Percentiles rank a stretch among this genome's conserved stretches.
These are phyloP conservation scores for Recurvomyces mirabilis DNA, from an alignment of 495 filamentous ascomycete species.

Conservation along the genomic window DNA sequence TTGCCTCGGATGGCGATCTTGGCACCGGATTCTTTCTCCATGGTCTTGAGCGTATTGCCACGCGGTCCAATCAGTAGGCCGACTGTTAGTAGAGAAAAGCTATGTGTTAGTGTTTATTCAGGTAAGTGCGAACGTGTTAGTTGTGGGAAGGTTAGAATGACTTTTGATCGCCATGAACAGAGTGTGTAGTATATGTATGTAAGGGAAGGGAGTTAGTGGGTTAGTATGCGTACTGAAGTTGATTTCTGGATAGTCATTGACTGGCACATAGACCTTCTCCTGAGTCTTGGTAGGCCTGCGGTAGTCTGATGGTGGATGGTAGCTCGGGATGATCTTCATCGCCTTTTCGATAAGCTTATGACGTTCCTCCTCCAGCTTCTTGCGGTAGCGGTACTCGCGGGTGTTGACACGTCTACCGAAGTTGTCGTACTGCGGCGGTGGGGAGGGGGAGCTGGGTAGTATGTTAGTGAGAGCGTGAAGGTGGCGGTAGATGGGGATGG, in stretches of 20 bases:
- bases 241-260: constrained; percentile 99
- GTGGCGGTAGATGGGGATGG: background rate
- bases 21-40: constrained; percentile 92
- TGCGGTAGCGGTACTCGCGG: constrained; percentile 92
- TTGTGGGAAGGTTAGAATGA: constrained; percentile 42
- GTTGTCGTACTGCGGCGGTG: constrained; percentile 95
- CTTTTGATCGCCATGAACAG: constrained; percentile 19
- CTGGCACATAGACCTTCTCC: constrained; percentile 99
- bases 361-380: constrained; percentile 93
- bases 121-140: constrained; percentile 23
- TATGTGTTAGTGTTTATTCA: constrained; percentile 73
- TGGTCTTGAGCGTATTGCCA: constrained; percentile 98
- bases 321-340: constrained; percentile 97
- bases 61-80: constrained; percentile 99
- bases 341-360: constrained; percentile 97
- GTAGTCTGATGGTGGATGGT: constrained; percentile 93
- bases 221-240: constrained; percentile 99
- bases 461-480: too few species aligned
- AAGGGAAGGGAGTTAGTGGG: constrained; percentile 61
- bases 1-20: constrained; percentile 99
- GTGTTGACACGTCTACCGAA: constrained; percentile 98
- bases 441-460: constrained; percentile 88
- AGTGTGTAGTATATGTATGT: constrained; percentile 20
- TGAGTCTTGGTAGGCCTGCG: constrained; percentile 97
- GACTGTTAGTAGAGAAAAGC: constrained; percentile 83